These are phyloP conservation scores for Aspergillus mulundensis DNA, from an alignment of 495 filamentous ascomycete genomes.

Conservation along the genomic window DNA sequence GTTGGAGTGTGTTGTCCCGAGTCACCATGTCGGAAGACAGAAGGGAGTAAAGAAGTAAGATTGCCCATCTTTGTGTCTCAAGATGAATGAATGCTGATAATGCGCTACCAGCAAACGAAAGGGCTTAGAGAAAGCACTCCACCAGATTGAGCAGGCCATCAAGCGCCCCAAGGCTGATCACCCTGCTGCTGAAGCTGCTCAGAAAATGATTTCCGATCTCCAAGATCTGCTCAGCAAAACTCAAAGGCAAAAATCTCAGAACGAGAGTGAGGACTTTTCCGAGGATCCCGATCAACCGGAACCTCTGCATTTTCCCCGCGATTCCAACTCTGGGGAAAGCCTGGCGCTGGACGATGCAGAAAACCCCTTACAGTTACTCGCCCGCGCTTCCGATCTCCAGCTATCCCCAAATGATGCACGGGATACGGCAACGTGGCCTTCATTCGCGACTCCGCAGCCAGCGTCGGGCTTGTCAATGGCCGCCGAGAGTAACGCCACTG, in stretches of 20 bases:
- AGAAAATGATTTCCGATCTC: conserved; percentile 51
- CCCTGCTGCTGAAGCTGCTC: conserved; percentile 44
- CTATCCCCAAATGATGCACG: conserved; percentile 42
- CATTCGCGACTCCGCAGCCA: conserved; percentile 15
- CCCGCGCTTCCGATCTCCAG: conserved; percentile 64
- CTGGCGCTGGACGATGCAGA: conserved; percentile 67
- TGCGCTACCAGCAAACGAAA: conserved; percentile 57
- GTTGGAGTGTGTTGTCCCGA: conserved; percentile 60
- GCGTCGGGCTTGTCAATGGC: conserved; percentile 6
- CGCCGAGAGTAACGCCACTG: conserved; percentile 7
- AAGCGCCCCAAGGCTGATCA: conserved; percentile 53
- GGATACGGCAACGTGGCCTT: conserved; percentile 15
- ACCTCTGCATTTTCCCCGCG: conserved; percentile 26
- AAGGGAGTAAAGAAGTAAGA: conserved; percentile 73
- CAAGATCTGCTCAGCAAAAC: conserved; percentile 51
- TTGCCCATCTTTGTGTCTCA: background rate
- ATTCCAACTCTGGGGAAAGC: conserved; percentile 38
- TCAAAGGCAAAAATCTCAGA: conserved; percentile 33
- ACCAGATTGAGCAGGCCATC: conserved; percentile 69
- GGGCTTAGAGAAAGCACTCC: conserved; percentile 67
- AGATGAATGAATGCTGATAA: conserved; percentile 1
- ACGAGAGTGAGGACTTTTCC: conserved; percentile 23
- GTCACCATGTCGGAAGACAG: conserved; percentile 65
- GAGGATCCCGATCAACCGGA: conserved; percentile 26
- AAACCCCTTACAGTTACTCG: conserved; percentile 67